Evolutionary conservation across 2,329 filamentous ascomycete species (phyloP).

Genomic region (Thyridium curvatum): DNA sequence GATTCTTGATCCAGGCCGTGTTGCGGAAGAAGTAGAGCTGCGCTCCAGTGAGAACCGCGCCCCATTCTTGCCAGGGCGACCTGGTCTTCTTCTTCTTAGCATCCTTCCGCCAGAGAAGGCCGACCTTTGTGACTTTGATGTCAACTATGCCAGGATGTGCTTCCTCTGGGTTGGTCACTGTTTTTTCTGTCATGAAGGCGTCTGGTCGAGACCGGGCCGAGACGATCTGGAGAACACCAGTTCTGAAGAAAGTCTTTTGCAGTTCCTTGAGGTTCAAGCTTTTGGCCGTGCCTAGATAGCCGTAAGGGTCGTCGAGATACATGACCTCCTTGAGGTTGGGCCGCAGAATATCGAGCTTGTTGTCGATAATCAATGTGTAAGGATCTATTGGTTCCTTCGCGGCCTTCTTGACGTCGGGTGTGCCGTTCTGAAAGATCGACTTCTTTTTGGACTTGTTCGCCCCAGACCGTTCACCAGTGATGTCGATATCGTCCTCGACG

Average conservation of each 20-base stretch:
- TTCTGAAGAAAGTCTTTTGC: constrained; percentile 84
- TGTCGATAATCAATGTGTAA: constrained; percentile 88
- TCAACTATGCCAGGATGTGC: constrained; percentile 91
- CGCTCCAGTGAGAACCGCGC: constrained; percentile 90
- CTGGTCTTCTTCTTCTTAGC: constrained; percentile 87
- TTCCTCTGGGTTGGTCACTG: constrained; percentile 76
- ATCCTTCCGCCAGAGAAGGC: constrained; percentile 90
- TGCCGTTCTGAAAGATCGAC: constrained; percentile 59
- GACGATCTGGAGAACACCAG: constrained; percentile 88
- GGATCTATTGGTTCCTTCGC: constrained; percentile 87
- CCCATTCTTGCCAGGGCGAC: constrained; percentile 99
- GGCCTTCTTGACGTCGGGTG: constrained; percentile 57
- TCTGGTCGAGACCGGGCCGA: constrained; percentile 90
- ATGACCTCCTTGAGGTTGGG: constrained; percentile 90
- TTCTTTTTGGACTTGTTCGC: constrained; percentile 67
- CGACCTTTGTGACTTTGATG: constrained; percentile 96
- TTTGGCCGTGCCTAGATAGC: constrained; percentile 72
- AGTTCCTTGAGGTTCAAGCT: constrained; percentile 73
- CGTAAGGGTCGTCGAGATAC: constrained; percentile 85
- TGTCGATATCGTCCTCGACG: constrained; percentile 84
- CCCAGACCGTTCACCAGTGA: constrained; percentile 67
- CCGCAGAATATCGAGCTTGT: constrained; percentile 74
- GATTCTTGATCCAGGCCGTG: constrained; percentile 80
- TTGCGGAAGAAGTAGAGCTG: constrained; percentile 97
- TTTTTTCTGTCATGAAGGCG: constrained; percentile 87